These are phyloP conservation scores for Penicillium cataractarum DNA, from an alignment of 495 filamentous ascomycete genomes.

Conservation along the genomic window DNA sequence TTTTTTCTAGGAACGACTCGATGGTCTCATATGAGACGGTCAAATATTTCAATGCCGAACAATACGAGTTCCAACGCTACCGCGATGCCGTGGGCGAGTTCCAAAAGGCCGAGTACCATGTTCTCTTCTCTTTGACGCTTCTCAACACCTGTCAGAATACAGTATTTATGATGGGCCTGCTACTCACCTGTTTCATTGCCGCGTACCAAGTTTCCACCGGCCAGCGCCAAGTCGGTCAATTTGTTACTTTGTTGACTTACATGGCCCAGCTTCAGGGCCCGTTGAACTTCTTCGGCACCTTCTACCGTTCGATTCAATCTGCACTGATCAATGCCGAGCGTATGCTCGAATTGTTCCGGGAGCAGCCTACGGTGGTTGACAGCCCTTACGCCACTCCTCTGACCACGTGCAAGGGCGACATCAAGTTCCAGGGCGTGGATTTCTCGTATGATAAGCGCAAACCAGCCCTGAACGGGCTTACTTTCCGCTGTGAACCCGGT, in stretches of 20 bases:
- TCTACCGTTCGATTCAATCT: constrained; percentile 94
- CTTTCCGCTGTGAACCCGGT: constrained; percentile 81
- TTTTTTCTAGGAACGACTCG: constrained; percentile 73
- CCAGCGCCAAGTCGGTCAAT: constrained; percentile 71
- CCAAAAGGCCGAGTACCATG: constrained; percentile 85
- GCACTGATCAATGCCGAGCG: constrained; percentile 97
- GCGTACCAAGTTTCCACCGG: constrained; percentile 85
- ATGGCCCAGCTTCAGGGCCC: constrained; percentile 91
- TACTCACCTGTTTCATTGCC: constrained; percentile 81
- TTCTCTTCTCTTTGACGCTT: constrained; percentile 81
- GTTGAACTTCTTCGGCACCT: constrained; percentile 96
- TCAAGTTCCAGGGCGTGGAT: constrained; percentile 82
- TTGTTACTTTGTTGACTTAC: constrained; percentile 82
- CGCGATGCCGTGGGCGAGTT: constrained; percentile 76
- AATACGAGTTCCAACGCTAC: constrained; percentile 89
- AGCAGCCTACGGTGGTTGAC: constrained; percentile 88
- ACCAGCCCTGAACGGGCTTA: constrained; percentile 79
- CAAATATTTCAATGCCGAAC: constrained; percentile 98
- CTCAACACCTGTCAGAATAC: constrained; percentile 95
- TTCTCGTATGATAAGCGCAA: constrained; percentile 90
- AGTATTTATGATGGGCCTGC: constrained; percentile 88
- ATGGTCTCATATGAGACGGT: constrained; percentile 98
- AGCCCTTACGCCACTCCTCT: constrained; percentile 58
- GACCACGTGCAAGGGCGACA: constrained; percentile 70
- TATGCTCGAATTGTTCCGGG: constrained; percentile 92